phyloP scores from a whole-genome alignment of 1,139 yeast genomes.

The Yamadazyma pseudoaaseri region DNA sequence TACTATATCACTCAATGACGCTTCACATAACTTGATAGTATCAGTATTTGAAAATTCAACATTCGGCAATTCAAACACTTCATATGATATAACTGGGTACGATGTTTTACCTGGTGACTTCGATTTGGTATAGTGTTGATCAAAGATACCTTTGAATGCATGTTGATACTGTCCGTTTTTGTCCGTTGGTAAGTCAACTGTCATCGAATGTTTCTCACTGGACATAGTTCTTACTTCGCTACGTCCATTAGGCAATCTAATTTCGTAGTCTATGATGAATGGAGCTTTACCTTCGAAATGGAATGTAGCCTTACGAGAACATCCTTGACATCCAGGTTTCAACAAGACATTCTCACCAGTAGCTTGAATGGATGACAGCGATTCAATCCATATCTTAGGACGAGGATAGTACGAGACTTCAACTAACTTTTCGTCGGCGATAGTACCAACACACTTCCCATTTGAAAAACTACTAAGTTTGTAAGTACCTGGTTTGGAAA shows the following conservation, averaged over 20 bases:
- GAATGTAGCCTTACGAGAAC: conserved; percentile 24
- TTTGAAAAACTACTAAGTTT: conserved; percentile 57
- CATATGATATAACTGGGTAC: conserved; percentile 52
- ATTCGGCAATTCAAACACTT: conserved; percentile 60
- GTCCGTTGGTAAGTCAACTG: conserved; percentile 33
- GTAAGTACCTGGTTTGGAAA: conserved; percentile 62
- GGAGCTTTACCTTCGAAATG: conserved; percentile 63
- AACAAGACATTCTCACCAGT: conserved; percentile 18
- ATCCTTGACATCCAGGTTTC: conserved; percentile 34
- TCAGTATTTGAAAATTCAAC: conserved; percentile 50
- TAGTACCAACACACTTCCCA: conserved; percentile 66
- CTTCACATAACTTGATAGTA: conserved; percentile 56
- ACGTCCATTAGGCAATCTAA: conserved; percentile 58
- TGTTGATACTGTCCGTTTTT: conserved; percentile 61
- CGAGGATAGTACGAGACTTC: conserved; percentile 51
- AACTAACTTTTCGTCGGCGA: conserved; percentile 35
- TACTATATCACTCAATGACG: conserved; percentile 33
- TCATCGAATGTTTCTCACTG: conserved; percentile 24
- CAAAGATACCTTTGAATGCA: conserved; percentile 61
- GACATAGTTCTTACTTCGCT: conserved; percentile 34
- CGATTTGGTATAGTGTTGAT: conserved; percentile 57
- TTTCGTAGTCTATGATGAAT: conserved; percentile 66
- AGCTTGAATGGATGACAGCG: conserved; percentile 14
- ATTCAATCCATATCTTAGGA: conserved; percentile 46
- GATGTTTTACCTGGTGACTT: conserved; percentile 26